phyloP scores from a whole-genome alignment of 192 early-diverging fungal genomes.

The Backusella westeae region DNA sequence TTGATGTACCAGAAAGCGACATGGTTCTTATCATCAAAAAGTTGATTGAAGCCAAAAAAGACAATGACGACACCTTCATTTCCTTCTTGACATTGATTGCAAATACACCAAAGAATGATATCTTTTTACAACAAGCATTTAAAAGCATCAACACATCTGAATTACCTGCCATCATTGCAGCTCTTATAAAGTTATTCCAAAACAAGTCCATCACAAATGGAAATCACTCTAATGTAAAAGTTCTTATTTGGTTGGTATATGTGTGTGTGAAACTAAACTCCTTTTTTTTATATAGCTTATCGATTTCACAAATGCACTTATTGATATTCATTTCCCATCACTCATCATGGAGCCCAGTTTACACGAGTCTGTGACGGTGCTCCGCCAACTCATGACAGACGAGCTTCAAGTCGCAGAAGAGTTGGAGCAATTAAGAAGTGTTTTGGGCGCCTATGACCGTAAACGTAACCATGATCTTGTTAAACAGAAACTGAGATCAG shows the following conservation, averaged over 20 bases:
- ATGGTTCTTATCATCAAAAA: slow-evolving; percentile 41
- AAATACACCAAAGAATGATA: slow-evolving; percentile 42
- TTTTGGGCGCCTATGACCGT: slow-evolving; percentile 42
- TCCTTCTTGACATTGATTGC: slow-evolving; percentile 34
- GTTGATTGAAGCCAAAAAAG: slow-evolving; percentile 24
- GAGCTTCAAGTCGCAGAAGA: slow-evolving; percentile 31
- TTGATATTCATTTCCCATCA: slow-evolving; percentile 51
- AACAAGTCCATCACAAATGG: slow-evolving; percentile 18
- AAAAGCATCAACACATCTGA: slow-evolving; percentile 42
- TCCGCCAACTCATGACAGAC: slow-evolving; percentile 27
- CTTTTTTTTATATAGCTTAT: slow-evolving; percentile 28
- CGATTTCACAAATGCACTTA: slow-evolving; percentile 40
- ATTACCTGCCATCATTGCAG: slow-evolving; percentile 38
- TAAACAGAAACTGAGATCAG: slow-evolving; percentile 8
- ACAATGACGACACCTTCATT: slow-evolving; percentile 4
- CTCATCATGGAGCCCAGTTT: slow-evolving; percentile 44
- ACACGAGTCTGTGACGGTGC: slow-evolving; percentile 32
- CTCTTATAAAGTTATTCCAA: slow-evolving; percentile 34
- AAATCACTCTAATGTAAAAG: neutral
- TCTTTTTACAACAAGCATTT: slow-evolving; percentile 51
- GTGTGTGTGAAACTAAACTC: neutral
- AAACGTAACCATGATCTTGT: slow-evolving; percentile 34
- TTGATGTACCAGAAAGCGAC: slow-evolving; percentile 50
- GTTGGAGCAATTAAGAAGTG: slow-evolving; percentile 39
- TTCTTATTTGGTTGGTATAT: neutral